Base-by-base conservation (phyloP, 805 yeast genomes). In the Saturnispora galanensis region DNA sequence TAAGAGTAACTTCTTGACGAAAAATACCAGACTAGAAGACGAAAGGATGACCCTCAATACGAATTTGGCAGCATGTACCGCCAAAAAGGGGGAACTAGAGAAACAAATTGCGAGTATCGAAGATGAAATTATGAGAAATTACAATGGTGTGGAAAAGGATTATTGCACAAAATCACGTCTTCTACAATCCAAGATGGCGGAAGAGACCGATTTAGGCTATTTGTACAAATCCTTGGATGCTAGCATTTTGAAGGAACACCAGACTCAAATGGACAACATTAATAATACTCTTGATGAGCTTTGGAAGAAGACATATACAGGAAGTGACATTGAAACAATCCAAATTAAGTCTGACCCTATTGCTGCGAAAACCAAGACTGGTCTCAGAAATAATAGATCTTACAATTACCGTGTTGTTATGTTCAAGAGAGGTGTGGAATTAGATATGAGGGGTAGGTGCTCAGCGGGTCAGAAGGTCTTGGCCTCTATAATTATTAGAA, bases 391-490 rank as follows among this genome's bases (percentile, higher is more conserved):
- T 60, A 72, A 18, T 75, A 76, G 94, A 46, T 76, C 93, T 1
- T 90, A 89, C 60, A 89, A 90, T 58, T 90, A 90, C 57, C 70
- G 97, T 33, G 97, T 93, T 15, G 95, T 89, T 17, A 93, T 93
- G 98, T 79, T 80, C 47, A 93, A 93, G 59, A 86, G 84, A 56
- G 90, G 84, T 47, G 84, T 81, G 1, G 97, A 93, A 60, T 67
- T 93, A 39, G 99, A 93, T 58, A 93, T 93, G 99, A 74, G 99
- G 50, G 99, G 98, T 0, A 68, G 98, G 47, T 93, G 99, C 60
- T 86, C 96, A 1, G 97, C 98, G 0, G 99, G 99, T 0, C 99
- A 93, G 62, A 86, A 88, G 56, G 97, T 93, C 4, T 64, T 93
- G 38, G 96, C 97, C 0, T 82, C 94, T 34, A 89, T 93, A 39